Evolutionary conservation across 2,329 filamentous ascomycete species (phyloP).

Genomic region (Macrophomina tecta): DNA sequence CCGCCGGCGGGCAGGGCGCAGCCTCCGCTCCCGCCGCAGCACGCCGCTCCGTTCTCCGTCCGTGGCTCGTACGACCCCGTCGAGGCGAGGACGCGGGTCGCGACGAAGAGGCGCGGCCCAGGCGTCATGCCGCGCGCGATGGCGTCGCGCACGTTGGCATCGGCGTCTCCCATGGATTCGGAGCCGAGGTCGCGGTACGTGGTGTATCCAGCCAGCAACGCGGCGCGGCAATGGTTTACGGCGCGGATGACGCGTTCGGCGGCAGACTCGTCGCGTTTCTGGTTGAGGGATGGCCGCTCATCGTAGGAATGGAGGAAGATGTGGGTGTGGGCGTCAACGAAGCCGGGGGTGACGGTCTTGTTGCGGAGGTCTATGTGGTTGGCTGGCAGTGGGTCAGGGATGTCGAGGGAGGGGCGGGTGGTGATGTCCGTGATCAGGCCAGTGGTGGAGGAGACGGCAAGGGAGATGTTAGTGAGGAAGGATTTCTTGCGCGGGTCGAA

Average conservation of each 20-base stretch:
- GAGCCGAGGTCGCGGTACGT: slow-evolving; percentile 64
- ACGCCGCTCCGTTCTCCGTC: slow-evolving; percentile 50
- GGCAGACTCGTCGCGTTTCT: slow-evolving; percentile 65
- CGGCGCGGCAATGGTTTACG: slow-evolving; percentile 59
- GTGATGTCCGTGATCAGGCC: slow-evolving; percentile 51
- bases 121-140: slow-evolving; percentile 61
- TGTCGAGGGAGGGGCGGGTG: slow-evolving; percentile 32
- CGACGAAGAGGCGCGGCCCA: slow-evolving; percentile 63
- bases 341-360: slow-evolving; percentile 57
- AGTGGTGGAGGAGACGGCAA: slow-evolving; percentile 48
- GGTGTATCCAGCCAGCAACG: slow-evolving; percentile 64
- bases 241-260: slow-evolving; percentile 63
- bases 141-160: slow-evolving; percentile 59
- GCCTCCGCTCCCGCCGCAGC: slow-evolving; percentile 34
- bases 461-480: slow-evolving; percentile 51
- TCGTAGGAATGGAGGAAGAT: slow-evolving; percentile 58
- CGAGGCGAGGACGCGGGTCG: slow-evolving; percentile 58
- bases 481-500: slow-evolving; percentile 55
- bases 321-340: slow-evolving; percentile 63
- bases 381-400: slow-evolving; percentile 36
- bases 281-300: slow-evolving; percentile 51
- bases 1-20: slow-evolving; percentile 44
- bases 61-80: slow-evolving; percentile 58
- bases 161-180: slow-evolving; percentile 57
- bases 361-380: slow-evolving; percentile 62